Conservation (phyloP, 2,329 filamentous ascomycete genomes). For the Phaeosphaeriaceae sp. region DNA sequence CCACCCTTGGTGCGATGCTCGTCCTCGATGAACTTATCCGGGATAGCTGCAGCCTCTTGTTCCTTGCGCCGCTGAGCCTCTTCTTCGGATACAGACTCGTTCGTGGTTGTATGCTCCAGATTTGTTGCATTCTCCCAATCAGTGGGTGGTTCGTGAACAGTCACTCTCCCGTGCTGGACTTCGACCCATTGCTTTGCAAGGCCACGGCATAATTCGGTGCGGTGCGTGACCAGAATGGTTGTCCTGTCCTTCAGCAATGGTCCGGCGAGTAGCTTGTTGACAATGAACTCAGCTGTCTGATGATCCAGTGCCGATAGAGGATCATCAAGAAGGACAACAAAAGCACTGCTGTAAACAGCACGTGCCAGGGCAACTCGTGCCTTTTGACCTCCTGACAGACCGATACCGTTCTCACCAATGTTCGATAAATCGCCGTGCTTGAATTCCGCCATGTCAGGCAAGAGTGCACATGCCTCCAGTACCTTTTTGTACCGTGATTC, state of each 20-base stretch:
- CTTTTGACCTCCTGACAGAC: conserved; percentile 67
- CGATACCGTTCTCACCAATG: conserved; percentile 68
- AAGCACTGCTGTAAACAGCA: conserved; percentile 64
- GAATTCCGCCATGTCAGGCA: conserved; percentile 67
- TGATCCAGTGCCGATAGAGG: conserved; percentile 68
- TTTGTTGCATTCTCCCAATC: conserved; percentile 53
- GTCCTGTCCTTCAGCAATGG: conserved; percentile 61
- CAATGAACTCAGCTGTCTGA: conserved; percentile 68
- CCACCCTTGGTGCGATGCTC: conserved; percentile 77
- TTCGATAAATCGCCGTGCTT: conserved; percentile 69
- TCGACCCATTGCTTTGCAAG: conserved; percentile 78
- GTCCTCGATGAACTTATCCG: conserved; percentile 81
- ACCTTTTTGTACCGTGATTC: conserved; percentile 72
- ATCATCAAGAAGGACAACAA: conserved; percentile 65
- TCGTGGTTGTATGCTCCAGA: conserved; percentile 49
- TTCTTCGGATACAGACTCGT: conserved; percentile 45
- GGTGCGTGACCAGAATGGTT: conserved; percentile 68
- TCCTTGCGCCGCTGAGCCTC: conserved; percentile 45
- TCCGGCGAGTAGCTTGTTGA: conserved; percentile 64
- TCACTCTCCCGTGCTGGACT: conserved; percentile 66
- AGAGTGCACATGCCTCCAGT: conserved; percentile 68
- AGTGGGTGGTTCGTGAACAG: conserved; percentile 49
- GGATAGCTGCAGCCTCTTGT: conserved; percentile 60
- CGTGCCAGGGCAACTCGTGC: conserved; percentile 67
- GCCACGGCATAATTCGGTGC: conserved; percentile 73